Base-by-base conservation (phyloP, 2,329 filamentous ascomycete species). In the Sclerotinia nivalis region DNA sequence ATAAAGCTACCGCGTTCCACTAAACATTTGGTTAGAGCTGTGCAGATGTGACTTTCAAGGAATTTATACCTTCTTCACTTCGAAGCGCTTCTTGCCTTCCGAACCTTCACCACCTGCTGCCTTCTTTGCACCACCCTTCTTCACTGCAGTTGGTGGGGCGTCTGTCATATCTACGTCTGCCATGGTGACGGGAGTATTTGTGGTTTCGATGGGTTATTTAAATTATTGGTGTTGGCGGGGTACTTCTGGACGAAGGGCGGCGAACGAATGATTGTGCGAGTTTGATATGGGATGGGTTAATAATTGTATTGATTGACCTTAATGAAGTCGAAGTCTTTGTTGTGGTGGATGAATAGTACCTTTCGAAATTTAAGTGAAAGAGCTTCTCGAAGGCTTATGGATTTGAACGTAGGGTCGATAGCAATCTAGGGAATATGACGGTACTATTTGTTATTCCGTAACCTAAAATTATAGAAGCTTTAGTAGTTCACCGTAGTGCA, bases 1-100 rank as follows among this genome's bases (percentile, higher is more conserved):
- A 99, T 2, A 99, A 86, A 54, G 96, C 94, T 66, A 99, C 96
- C 0, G 96, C 96, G 77, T 98, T 98, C 96, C 96, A 99, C 95
- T 97, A 78, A 56, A 73, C 4, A 54, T 55, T 25, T 22, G 34
- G 70, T 54, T 9, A 66, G 45, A 66, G 34, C 7, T 28, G 28
- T n/a, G 61, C 22, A 56, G 20, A 31, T 20, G 40, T 15, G 31
- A 37, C 40, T 56, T 49, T 58, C 28, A 22, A 50, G 43, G 59
- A 43, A 59, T 28, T 47, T 80, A 72, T 81, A 96, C 96, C 91
- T 99, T 99, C 84, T 99, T 99, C 73, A 99, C 95, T 80, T 99
- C 96, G 75, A 99, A 99, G 74, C 93, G 91, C 85, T 97, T 97
- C 88, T 96, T 97, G 66, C 84, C 88, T 74, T 95, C 92, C 37